Evolutionary conservation across 306 rosid species (phyloP).

Genomic region (Leucaena leucocephala): DNA sequence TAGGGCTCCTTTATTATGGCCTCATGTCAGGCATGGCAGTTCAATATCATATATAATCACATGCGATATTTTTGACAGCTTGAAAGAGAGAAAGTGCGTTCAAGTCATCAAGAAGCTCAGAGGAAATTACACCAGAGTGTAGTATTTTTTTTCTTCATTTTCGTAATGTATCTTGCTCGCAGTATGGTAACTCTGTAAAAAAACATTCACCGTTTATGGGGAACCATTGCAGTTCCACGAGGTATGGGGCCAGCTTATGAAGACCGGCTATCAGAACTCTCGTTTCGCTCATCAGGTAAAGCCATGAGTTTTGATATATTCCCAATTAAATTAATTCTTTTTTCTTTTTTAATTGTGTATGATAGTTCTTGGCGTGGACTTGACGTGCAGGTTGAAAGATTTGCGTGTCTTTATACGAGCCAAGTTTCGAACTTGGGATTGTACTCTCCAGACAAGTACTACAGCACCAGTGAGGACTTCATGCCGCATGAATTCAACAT

Average conservation of each 20-base stretch:
- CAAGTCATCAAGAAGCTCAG: constrained; percentile 69
- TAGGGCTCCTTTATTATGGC: constrained; percentile 31
- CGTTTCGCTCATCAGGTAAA: constrained; percentile 99
- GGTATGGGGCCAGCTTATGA: constrained; percentile 99
- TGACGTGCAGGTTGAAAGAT: constrained; percentile 82
- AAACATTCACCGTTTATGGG: constrained; percentile 27
- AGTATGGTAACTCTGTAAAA: neutral
- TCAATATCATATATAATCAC: constrained; percentile 26
- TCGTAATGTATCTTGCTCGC: constrained; percentile 11
- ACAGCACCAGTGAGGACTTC: constrained; percentile 94
- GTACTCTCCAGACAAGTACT: constrained; percentile 89
- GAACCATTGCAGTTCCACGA: constrained; percentile 68
- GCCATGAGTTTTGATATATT: constrained; percentile 3
- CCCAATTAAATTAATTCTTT: constrained; percentile 11
- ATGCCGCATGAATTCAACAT: constrained; percentile 94
- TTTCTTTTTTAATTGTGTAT: neutral
- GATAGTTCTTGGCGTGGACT: too few species aligned
- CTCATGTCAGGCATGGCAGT: constrained; percentile 25
- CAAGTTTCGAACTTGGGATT: constrained; percentile 92
- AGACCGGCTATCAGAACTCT: constrained; percentile 97
- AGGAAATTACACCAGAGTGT: constrained; percentile 81
- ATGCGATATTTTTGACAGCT: constrained; percentile 49
- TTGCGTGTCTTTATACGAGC: constrained; percentile 93
- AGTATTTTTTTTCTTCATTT: constrained; percentile 9
- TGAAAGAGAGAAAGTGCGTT: constrained; percentile 64